These are phyloP conservation scores for Naganishia antarctica DNA, from an alignment of 768 basidiomycete species.

Conservation along the genomic window DNA sequence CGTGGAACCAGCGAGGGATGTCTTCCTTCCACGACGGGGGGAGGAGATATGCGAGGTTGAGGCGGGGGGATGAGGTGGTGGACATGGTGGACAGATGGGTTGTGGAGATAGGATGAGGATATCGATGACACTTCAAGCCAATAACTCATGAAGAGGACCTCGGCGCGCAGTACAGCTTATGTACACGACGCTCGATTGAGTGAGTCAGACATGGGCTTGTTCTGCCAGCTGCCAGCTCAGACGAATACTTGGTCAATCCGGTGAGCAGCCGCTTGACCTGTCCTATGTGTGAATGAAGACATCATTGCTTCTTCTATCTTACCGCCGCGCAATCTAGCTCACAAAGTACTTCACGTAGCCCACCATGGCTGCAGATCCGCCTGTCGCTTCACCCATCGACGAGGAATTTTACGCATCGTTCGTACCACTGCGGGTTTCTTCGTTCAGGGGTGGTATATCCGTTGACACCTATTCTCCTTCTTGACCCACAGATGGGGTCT, in stretches of 20 bases:
- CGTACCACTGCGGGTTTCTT: conserved; percentile 13
- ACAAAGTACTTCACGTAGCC: not conserved
- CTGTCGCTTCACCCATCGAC: conserved; percentile 37
- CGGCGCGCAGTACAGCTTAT: too few species aligned
- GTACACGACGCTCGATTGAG: not conserved
- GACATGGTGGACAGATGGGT: not conserved
- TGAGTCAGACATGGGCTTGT: conserved; percentile 19
- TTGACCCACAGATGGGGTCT: conserved; percentile 20
- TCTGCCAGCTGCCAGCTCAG: not conserved
- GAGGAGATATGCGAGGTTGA: conserved; percentile 60
- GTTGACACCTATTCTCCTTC: not conserved
- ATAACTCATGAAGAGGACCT: too few species aligned
- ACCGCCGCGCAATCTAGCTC: too few species aligned
- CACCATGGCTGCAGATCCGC: conserved; percentile 23
- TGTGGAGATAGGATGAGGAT: not conserved
- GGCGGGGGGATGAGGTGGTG: not conserved
- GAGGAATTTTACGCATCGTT: conserved; percentile 50
- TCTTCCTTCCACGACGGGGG: conserved; percentile 88
- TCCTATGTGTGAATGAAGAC: too few species aligned
- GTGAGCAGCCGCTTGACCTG: too few species aligned
- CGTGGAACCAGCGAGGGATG: conserved; percentile 74
- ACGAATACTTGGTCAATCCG: too few species aligned
- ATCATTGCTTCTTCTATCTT: too few species aligned
- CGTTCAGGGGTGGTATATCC: not conserved
- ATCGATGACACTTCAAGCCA: too few species aligned